Evolutionary conservation across 768 basidiomycete genomes (phyloP).

Genomic region (Suillus placidus): DNA sequence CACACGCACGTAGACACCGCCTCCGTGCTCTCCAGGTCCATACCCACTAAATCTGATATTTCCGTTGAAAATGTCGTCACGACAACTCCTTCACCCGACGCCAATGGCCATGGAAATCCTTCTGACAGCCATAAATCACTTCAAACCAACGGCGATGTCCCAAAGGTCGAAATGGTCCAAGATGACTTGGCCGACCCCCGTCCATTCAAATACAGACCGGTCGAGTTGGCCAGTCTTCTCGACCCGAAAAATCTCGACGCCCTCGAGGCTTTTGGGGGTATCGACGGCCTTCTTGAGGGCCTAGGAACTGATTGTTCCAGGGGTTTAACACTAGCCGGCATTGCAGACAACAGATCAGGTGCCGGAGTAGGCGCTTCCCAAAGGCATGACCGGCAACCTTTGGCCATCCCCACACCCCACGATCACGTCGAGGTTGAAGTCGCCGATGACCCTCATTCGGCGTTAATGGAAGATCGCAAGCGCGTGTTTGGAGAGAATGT

Average conservation of each 20-base stretch:
- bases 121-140: conserved; percentile 24
- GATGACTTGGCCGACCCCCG: conserved; percentile 55
- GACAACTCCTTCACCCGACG: conserved; percentile 12
- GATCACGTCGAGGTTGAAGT: conserved; percentile 16
- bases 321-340: conserved; percentile 40
- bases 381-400: conserved; percentile 30
- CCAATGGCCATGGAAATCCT: neutral
- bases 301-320: conserved; percentile 65
- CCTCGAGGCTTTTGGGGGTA: conserved; percentile 73
- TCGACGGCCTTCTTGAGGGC: conserved; percentile 62
- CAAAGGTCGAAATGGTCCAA: conserved; percentile 34
- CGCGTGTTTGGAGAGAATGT: conserved; percentile 77
- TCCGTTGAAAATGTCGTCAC: conserved; percentile 9
- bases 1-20: conserved; percentile 43
- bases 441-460: conserved; percentile 26
- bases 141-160: conserved; percentile 22
- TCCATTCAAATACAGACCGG: conserved; percentile 77
- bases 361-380: conserved; percentile 37
- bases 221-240: conserved; percentile 78
- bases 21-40: conserved; percentile 31
- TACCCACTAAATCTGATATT: conserved; percentile 11
- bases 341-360: conserved; percentile 23
- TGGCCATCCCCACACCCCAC: conserved; percentile 23
- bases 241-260: conserved; percentile 83
- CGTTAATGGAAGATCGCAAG: conserved; percentile 60